Conservation (phyloP, 2,329 filamentous ascomycete genomes). For the Aspergillus latus region DNA sequence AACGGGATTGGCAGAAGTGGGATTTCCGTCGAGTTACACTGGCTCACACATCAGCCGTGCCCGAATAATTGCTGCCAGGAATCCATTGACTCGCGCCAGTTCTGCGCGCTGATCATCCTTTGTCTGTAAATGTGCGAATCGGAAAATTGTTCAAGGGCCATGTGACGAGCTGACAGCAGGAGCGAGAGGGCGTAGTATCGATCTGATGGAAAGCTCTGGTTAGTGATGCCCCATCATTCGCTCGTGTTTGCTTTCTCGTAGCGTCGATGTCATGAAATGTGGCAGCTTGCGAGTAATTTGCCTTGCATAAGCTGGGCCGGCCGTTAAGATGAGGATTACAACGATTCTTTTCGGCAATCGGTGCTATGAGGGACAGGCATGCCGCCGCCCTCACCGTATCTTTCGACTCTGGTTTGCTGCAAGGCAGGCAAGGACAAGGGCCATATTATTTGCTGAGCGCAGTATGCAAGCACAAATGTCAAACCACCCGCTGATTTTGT, state of each 20-base stretch:
- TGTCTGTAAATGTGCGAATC: conserved; percentile 8
- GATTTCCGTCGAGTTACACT: not conserved
- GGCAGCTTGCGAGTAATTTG: conserved; percentile 11
- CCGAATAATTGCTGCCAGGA: not conserved
- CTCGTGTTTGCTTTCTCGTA: not conserved
- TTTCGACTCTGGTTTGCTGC: conserved; percentile 20
- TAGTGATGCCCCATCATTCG: not conserved
- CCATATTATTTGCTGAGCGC: conserved; percentile 9
- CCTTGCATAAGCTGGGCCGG: conserved; percentile 14
- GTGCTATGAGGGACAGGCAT: conserved; percentile 1
- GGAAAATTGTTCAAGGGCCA: conserved; percentile 10
- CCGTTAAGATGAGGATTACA: not conserved
- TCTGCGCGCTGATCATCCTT: not conserved
- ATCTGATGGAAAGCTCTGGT: not conserved
- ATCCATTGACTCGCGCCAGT: not conserved
- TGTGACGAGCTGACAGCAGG: conserved; percentile 5
- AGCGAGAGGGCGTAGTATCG: not conserved
- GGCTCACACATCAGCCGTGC: too few relatives aligned
- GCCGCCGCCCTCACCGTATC: conserved; percentile 23
- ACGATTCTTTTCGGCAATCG: not conserved
- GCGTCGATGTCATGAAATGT: not conserved
- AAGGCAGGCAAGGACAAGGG: conserved; percentile 24
- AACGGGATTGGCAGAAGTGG: not conserved
- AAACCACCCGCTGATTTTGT: conserved; percentile 18
- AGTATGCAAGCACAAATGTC: conserved; percentile 14